Evolutionary conservation across 2,329 filamentous ascomycete species (phyloP).

Genomic region (Nothopassalora personata): DNA sequence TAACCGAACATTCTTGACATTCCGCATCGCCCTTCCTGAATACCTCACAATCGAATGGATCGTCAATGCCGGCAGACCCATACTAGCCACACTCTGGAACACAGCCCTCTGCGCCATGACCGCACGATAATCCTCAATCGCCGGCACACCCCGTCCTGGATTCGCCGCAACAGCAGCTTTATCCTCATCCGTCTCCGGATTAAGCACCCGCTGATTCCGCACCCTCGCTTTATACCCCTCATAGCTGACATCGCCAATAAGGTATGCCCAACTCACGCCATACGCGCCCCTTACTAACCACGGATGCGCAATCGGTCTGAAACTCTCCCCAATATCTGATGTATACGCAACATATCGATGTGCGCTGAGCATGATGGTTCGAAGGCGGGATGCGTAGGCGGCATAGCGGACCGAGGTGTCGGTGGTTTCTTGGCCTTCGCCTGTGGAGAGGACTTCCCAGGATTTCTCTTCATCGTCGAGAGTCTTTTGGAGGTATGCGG

Average conservation of each 20-base stretch:
- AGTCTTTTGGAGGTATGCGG: conserved; percentile 51
- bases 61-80: conserved; percentile 90
- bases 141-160: conserved; percentile 46
- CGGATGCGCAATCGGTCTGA: conserved; percentile 86
- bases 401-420: conserved; percentile 85
- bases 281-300: conserved; percentile 77
- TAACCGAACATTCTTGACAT: conserved; percentile 67
- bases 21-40: conserved; percentile 78
- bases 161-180: conserved; percentile 11
- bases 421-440: conserved; percentile 72
- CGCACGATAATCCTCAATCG: conserved; percentile 82
- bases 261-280: conserved; percentile 85
- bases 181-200: conserved; percentile 55
- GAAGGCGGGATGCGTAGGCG: conserved; percentile 71
- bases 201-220: conserved; percentile 70
- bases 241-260: conserved; percentile 81
- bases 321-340: conserved; percentile 89
- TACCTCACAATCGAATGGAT: conserved; percentile 92
- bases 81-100: conserved; percentile 85
- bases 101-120: conserved; percentile 88
- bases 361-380: conserved; percentile 70
- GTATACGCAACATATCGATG: conserved; percentile 98
- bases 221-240: conserved; percentile 95
- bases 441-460: conserved; percentile 54
- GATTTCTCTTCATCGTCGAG: conserved; percentile 63